These are phyloP conservation scores for Xylaria polymorpha DNA, from an alignment of 2,329 filamentous ascomycete species.

Conservation along the genomic window DNA sequence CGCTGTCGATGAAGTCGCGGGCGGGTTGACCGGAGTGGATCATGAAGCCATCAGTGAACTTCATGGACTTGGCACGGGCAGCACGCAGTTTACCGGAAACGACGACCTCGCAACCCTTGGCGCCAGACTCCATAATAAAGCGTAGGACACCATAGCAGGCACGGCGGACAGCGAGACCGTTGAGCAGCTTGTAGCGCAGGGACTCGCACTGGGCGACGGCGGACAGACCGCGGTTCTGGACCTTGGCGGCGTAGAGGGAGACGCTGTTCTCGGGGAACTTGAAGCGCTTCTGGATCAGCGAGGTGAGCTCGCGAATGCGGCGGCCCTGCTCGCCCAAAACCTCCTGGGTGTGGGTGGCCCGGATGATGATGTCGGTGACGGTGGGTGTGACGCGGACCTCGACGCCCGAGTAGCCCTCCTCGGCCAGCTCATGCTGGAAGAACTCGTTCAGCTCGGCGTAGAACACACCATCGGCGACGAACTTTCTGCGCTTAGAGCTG, in stretches of 20 bases:
- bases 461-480: slow-evolving; percentile 99
- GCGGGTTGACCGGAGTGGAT: slow-evolving; percentile 99
- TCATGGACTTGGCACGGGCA: slow-evolving; percentile 99
- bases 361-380: slow-evolving; percentile 99
- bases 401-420: slow-evolving; percentile 99
- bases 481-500: slow-evolving; percentile 94
- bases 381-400: slow-evolving; percentile 99
- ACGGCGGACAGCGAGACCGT: slow-evolving; percentile 97
- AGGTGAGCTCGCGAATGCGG: slow-evolving; percentile 99
- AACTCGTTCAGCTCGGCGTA: slow-evolving; percentile 99
- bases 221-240: slow-evolving; percentile 99
- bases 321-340: slow-evolving; percentile 99
- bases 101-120: slow-evolving; percentile 99
- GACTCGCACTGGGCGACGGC: slow-evolving; percentile 99
- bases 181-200: slow-evolving; percentile 99
- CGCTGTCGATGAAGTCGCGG: slow-evolving; percentile 99
- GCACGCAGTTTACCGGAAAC: slow-evolving; percentile 99
- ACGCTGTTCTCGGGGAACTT: slow-evolving; percentile 99
- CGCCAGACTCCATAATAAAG: slow-evolving; percentile 99
- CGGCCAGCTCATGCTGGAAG: slow-evolving; percentile 99
- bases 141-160: slow-evolving; percentile 99
- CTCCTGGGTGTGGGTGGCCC: slow-evolving; percentile 99
- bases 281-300: slow-evolving; percentile 99
- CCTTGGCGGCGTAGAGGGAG: slow-evolving; percentile 99
- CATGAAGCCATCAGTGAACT: slow-evolving; percentile 99